These are phyloP conservation scores for Austroboletus niveus DNA, from an alignment of 1,284 basidiomycete genomes.

Conservation along the genomic window DNA sequence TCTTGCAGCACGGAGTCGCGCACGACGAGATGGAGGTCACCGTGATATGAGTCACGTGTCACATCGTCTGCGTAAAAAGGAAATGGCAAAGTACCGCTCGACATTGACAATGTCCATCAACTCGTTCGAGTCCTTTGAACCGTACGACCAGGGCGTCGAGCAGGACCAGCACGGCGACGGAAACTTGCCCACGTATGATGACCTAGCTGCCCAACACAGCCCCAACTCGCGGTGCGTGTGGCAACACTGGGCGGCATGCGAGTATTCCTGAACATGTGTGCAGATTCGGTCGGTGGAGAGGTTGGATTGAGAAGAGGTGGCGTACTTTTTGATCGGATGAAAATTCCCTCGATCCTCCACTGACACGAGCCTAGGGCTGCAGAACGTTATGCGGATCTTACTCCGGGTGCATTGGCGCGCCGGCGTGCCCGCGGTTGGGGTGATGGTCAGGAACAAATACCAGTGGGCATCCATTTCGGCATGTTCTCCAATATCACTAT, in stretches of 20 bases:
- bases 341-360: neutral
- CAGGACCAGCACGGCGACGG: constrained; percentile 58
- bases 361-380: constrained; percentile 56
- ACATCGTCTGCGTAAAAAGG: constrained; percentile 1
- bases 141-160: constrained; percentile 40
- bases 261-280: constrained; percentile 3
- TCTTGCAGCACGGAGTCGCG: neutral
- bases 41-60: constrained; percentile 16
- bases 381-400: constrained; percentile 67
- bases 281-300: constrained; percentile 79
- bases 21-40: too few relatives aligned
- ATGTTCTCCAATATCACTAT: constrained; percentile 1
- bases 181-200: constrained; percentile 73
- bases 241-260: neutral
- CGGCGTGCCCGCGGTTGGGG: constrained; percentile 71
- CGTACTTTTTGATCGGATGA: constrained; percentile 6
- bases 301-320: constrained; percentile 83
- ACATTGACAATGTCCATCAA: constrained; percentile 20
- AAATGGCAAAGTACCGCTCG: neutral
- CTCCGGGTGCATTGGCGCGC: constrained; percentile 54
- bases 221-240: constrained; percentile 67
- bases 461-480: constrained; percentile 12
- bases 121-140: constrained; percentile 20
- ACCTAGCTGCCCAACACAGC: constrained; percentile 66
- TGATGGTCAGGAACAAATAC: constrained; percentile 27